Evolutionary conservation across 1,139 yeast species (phyloP).

Genomic region (Zygosaccharomyces pseudobailii): DNA sequence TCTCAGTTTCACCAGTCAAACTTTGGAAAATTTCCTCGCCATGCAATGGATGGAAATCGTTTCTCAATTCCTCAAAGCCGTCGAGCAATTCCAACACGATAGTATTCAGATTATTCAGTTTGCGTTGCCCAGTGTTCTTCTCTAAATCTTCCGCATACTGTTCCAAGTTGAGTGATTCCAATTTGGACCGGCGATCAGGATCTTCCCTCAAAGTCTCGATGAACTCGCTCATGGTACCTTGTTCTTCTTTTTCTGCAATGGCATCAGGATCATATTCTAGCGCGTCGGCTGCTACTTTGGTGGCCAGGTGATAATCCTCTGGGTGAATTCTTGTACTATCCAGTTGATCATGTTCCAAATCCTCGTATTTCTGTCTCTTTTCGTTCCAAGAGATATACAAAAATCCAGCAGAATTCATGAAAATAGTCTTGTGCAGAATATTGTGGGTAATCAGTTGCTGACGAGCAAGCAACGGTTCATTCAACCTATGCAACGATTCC

Average conservation of each 20-base stretch:
- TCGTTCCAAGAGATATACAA: slow-evolving; percentile 66
- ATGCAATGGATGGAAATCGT: slow-evolving; percentile 61
- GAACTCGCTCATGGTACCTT: slow-evolving; percentile 67
- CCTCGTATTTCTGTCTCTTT: slow-evolving; percentile 44
- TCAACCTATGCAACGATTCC: slow-evolving; percentile 62
- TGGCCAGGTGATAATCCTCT: slow-evolving; percentile 91
- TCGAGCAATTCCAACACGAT: slow-evolving; percentile 84
- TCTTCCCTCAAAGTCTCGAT: slow-evolving; percentile 76
- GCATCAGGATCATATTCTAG: slow-evolving; percentile 94
- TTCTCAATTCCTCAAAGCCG: slow-evolving; percentile 81
- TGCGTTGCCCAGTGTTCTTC: slow-evolving; percentile 42
- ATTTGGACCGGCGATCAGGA: slow-evolving; percentile 50
- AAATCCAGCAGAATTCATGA: slow-evolving; percentile 90
- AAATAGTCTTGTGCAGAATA: slow-evolving; percentile 72
- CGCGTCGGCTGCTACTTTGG: slow-evolving; percentile 98
- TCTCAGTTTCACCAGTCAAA: slow-evolving; percentile 81
- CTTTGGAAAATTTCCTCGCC: slow-evolving; percentile 76
- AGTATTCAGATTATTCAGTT: slow-evolving; percentile 41
- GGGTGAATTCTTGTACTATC: slow-evolving; percentile 98
- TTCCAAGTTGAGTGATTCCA: slow-evolving; percentile 82
- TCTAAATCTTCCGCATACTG: slow-evolving; percentile 94
- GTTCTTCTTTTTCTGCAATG: slow-evolving; percentile 64
- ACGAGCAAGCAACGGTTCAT: slow-evolving; percentile 63
- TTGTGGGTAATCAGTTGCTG: slow-evolving; percentile 74
- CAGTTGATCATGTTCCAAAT: slow-evolving; percentile 66